Evolutionary conservation across 768 basidiomycete species (phyloP).

Genomic region (Lactarius evosmus): DNA sequence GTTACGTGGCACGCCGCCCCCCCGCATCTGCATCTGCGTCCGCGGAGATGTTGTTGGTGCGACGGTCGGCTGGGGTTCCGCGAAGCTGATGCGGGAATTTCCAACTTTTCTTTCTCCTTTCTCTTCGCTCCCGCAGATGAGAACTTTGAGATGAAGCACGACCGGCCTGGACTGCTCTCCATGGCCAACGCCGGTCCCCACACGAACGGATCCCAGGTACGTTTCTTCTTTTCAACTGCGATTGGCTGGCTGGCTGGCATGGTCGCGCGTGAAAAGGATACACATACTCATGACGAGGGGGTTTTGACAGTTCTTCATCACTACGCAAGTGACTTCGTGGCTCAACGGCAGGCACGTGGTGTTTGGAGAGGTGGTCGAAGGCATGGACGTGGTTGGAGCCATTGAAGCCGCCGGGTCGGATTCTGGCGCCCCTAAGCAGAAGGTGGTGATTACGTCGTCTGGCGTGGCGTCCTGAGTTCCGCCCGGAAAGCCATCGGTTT

Average conservation of each 20-base stretch:
- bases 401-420: conserved; percentile 35
- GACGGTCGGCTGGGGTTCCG: neutral
- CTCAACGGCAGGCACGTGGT: conserved; percentile 44
- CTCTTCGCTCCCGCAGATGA: too few relatives aligned
- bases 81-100: conserved; percentile 2
- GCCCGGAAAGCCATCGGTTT: neutral
- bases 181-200: conserved; percentile 51
- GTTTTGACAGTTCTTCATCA: conserved; percentile 40
- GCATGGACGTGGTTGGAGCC: conserved; percentile 39
- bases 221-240: neutral
- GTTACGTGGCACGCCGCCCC: neutral
- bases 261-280: neutral
- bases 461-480: conserved; percentile 10
- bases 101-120: neutral
- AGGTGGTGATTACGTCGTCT: conserved; percentile 24
- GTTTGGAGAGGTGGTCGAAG: conserved; percentile 43
- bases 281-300: neutral
- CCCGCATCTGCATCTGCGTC: too few relatives aligned
- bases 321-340: conserved; percentile 39
- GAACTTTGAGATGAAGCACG: conserved; percentile 39
- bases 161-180: conserved; percentile 43
- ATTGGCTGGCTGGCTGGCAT: neutral
- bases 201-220: conserved; percentile 49
- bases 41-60: neutral
- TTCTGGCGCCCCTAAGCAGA: conserved; percentile 13